phyloP scores from a whole-genome alignment of 805 yeast genomes.

The Komagataella phaffii region DNA sequence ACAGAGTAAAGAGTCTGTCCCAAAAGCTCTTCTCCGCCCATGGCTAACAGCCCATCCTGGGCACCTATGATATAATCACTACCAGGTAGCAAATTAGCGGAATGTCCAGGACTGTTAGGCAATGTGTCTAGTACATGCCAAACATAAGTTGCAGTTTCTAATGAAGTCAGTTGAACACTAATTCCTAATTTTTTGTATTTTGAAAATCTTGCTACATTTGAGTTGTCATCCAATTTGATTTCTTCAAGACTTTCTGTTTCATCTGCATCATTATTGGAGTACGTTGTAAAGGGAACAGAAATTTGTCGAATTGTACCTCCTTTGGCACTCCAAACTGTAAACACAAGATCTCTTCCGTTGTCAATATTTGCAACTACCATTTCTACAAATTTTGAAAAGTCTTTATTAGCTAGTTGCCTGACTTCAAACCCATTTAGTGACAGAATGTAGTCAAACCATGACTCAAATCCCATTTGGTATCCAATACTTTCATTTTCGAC shows the following conservation, averaged over 20 bases:
- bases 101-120: constrained; percentile 68
- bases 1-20: constrained; percentile 52
- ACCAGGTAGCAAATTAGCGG: constrained; percentile 72
- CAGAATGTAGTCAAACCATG: constrained; percentile 83
- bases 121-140: constrained; percentile 76
- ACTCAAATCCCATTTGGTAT: constrained; percentile 45
- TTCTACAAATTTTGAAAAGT: constrained; percentile 4
- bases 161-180: constrained; percentile 64
- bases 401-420: constrained; percentile 9
- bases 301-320: constrained; percentile 51
- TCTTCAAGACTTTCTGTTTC: constrained; percentile 16
- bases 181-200: constrained; percentile 45
- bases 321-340: constrained; percentile 79
- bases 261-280: constrained; percentile 5
- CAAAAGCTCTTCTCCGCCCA: constrained; percentile 77
- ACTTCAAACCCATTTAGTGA: constrained; percentile 64
- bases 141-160: constrained; percentile 64
- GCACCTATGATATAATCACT: constrained; percentile 84
- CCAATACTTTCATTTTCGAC: constrained; percentile 34
- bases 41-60: constrained; percentile 70
- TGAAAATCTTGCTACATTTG: constrained; percentile 15
- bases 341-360: constrained; percentile 19
- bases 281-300: constrained; percentile 15
- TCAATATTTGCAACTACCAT: constrained; percentile 3
- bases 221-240: constrained; percentile 13